Evolutionary conservation across 495 filamentous ascomycete genomes (phyloP), one percentile per base, ranked within the genome.

Genomic region (Barbatosphaeria neglecta): DNA sequence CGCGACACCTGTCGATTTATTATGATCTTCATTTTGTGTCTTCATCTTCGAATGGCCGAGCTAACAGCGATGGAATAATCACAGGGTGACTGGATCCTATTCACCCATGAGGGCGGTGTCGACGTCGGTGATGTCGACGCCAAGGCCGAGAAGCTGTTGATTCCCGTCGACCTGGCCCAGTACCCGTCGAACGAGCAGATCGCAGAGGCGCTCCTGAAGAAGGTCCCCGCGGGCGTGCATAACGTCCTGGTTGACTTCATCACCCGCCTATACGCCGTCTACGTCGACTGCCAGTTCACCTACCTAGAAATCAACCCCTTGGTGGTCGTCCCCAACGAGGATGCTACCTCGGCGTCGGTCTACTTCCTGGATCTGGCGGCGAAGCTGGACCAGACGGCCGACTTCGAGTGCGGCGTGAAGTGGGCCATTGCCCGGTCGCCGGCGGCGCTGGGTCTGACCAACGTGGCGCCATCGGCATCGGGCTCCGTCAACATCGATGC

Each of bases 291-390:
- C 83, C 92, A 99, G 71, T 99, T 99, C 78, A 97, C 92, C 61
- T 97, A 97, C 74, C 89, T 99, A 50, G 92, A 99, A 72, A 99
- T 99, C 77, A 99, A 99, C 77, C 92, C 92, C 45, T 72, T 99
- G 49, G 92, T 99, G 46, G 92, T 95, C 59, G 90, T 99, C 57
- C 92, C 92, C 61, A 99, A 97, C 71, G 81, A 79, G 48, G 80
- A 87, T 54, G 81, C 71, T 50, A 97, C 92, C 60, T 95, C 88
- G 44, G 93, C 92, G 37, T 81, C 93, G 23, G 92, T 99, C 25
- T 78, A 95, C 78, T 99, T 97, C 82, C 81, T 99, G 48, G 92
- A 99, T 73, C 76, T 99, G 60, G 92, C 92, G 50, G 92, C 92
- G 58, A 99, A 99, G 80, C 74, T 99, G 45, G 92, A 99, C 68